A percentile compares a stretch with the other conserved stretches of the same genome.
phyloP scores from a whole-genome alignment of 306 rosid species.

The Abrus pulchellus region DNA sequence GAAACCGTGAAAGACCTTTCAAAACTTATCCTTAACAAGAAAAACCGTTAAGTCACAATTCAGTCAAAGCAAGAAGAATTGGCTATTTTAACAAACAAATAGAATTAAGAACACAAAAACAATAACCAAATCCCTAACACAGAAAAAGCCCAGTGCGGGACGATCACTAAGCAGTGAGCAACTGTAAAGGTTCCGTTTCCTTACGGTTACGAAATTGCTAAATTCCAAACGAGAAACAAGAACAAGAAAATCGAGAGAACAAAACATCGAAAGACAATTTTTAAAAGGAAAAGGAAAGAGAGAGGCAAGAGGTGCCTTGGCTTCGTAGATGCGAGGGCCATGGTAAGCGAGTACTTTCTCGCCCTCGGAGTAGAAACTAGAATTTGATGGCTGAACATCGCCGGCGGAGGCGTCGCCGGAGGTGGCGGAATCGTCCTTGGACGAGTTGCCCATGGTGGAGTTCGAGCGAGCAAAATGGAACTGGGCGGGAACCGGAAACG shows the following conservation, averaged over 20 bases:
- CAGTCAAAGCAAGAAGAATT: conserved; percentile 24
- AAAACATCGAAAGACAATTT: conserved; percentile 5
- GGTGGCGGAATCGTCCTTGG: conserved; percentile 71
- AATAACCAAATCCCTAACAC: conserved; percentile 50
- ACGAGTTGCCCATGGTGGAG: conserved; percentile 77
- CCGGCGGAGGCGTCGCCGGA: conserved; percentile 80
- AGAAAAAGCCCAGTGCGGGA: conserved; percentile 39
- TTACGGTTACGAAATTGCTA: background rate
- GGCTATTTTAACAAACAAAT: background rate
- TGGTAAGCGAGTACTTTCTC: conserved; percentile 93
- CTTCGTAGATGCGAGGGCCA: conserved; percentile 95
- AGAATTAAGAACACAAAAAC: background rate
- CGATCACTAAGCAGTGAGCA: conserved; percentile 28
- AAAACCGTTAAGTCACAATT: conserved; percentile 34
- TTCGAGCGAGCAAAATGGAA: conserved; percentile 1
- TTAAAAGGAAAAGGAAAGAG: background rate
- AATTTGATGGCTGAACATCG: conserved; percentile 64
- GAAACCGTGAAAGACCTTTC: conserved; percentile 1
- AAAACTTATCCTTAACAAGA: background rate
- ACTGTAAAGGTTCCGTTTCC: conserved; percentile 14
- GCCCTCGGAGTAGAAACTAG: conserved; percentile 68
- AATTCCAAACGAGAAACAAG: conserved; percentile 28
- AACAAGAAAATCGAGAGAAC: conserved; percentile 8
- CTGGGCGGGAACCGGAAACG: conserved; percentile 50
- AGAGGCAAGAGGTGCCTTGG: conserved; percentile 64